These are phyloP conservation scores for Fraxinus paxiana DNA, from an alignment of 305 asterid species.

Conservation along the genomic window DNA sequence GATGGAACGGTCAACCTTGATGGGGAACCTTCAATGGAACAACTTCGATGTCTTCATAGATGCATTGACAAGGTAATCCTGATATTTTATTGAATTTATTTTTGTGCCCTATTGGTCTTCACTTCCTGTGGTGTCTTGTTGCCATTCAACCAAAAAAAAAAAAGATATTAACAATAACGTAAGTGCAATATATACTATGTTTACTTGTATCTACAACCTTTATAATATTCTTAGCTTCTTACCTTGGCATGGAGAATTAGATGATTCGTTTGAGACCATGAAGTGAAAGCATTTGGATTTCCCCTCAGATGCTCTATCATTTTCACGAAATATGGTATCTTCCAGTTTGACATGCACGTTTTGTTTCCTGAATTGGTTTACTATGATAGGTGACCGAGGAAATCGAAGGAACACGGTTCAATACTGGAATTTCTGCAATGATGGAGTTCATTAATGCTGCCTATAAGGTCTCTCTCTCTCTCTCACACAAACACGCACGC, in stretches of 20 bases:
- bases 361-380: constrained; percentile 15
- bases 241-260: not conserved
- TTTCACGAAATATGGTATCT: not conserved
- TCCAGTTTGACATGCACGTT: not conserved
- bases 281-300: not conserved
- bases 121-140: not conserved
- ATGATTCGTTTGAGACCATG: not conserved
- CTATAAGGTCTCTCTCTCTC: constrained; percentile 56
- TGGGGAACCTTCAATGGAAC: constrained; percentile 71
- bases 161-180: not conserved
- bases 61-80: constrained; percentile 73
- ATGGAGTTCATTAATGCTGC: constrained; percentile 96
- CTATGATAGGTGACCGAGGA: constrained; percentile 70
- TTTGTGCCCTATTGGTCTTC: not conserved
- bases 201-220: constrained; percentile 1
- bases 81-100: not conserved
- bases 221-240: not conserved
- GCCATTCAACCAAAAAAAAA: not conserved
- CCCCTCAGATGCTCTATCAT: not conserved
- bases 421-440: constrained; percentile 98
- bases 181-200: constrained; percentile 1
- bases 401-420: constrained; percentile 89
- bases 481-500: not conserved
- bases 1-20: constrained; percentile 57
- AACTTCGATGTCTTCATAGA: constrained; percentile 72